Base-by-base conservation (phyloP, 345 rosid genomes). In the Trapa incisa region DNA sequence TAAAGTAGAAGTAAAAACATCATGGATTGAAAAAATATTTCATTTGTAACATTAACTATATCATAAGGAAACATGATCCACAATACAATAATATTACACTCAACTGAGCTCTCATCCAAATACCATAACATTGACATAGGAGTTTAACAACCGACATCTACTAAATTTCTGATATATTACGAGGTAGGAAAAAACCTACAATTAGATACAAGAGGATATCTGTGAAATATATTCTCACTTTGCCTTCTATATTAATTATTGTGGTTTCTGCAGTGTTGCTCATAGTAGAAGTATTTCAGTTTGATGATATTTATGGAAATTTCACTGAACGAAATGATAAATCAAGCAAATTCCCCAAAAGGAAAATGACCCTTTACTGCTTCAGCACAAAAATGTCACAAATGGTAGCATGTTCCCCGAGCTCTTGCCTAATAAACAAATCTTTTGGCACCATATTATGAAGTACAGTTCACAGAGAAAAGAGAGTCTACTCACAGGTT, bases 401-500 rank as follows among this genome's bases (percentile, higher is more conserved):
- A n/a, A 50, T 16, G 22, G 0, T 8, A 58, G 14, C 61, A 29
- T 32, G 11, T 32, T 58, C 10, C 8, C 9, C 37, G 35, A 58
- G 12, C 11, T 32, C 33, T 16, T 0, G 35, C 3, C 33, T 58
- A 58, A 33, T 58, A 58, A 10, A 5, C 38, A 35, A 35, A 32
- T 3, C 15, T 58, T 11, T 22, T 58, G 37, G 32, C 63, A 58
- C 9, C 37, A 4, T 65, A 33, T 65, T 1, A 42, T 13, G 17
- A 29, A 65, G 9, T 7, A 3, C 37, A 22, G 60, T 0, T n/a
- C 35, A 33, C 11, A 38, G 38, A 32, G 14, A 58, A 71, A 33
- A 73, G 13, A 67, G 69, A 37, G 29, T 57, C 33, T 70, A 80
- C 93, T 88, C 73, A 93, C 98, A 93, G 92, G 73, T 85, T 88